Conservation (phyloP, 257 asterid genomes). For the Gentiana macrophylla region DNA sequence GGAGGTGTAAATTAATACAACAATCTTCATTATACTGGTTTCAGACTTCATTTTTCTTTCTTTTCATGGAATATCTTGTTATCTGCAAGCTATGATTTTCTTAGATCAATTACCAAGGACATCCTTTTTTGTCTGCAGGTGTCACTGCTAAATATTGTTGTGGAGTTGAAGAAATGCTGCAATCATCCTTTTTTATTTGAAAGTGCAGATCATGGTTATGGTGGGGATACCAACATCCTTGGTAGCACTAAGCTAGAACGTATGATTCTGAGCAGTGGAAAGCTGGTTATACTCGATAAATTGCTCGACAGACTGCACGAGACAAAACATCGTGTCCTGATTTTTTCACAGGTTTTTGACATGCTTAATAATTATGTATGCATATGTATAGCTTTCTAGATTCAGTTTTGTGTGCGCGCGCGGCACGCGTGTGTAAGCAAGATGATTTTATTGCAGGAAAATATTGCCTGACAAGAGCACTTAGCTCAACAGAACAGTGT, state of each 20-base stretch:
- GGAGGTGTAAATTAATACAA: background rate
- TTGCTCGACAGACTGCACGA: constrained; percentile 78
- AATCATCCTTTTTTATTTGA: constrained; percentile 97
- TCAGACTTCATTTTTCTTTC: too few species aligned
- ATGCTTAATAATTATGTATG: too few species aligned
- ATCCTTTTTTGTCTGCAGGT: constrained; percentile 45
- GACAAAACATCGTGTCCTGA: constrained; percentile 89
- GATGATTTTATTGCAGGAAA: too few species aligned
- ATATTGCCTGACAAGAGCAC: too few species aligned
- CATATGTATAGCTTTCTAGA: too few species aligned
- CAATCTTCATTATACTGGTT: too few species aligned
- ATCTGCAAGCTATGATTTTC: too few species aligned
- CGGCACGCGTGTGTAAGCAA: too few species aligned
- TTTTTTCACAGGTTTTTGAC: constrained; percentile 87
- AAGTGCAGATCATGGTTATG: constrained; percentile 99
- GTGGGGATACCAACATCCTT: constrained; percentile 74
- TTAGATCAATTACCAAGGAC: background rate
- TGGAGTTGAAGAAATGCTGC: constrained; percentile 99
- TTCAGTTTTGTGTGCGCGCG: background rate
- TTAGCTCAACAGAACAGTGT: too few species aligned
- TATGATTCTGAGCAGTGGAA: constrained; percentile 88
- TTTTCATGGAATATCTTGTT: too few species aligned
- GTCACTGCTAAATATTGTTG: constrained; percentile 96
- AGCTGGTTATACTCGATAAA: constrained; percentile 90
- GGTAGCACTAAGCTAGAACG: constrained; percentile 90